phyloP scores from a whole-genome alignment of 176 grass and related monocot genomes.

The Tuctoria greenei region DNA sequence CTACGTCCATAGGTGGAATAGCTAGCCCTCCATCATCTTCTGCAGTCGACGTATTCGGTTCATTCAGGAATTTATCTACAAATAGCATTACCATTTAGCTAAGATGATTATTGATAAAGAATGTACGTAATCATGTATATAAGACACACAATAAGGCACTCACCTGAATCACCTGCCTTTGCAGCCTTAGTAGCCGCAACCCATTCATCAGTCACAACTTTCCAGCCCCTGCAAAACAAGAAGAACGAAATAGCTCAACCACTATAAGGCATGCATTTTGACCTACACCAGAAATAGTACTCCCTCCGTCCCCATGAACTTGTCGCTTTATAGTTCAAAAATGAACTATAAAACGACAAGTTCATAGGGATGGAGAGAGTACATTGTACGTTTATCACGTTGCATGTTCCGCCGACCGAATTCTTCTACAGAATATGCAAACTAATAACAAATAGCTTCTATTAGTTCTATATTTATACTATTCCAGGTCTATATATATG shows the following conservation, averaged over 20 bases:
- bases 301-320: no score
- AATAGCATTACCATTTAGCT: neutral
- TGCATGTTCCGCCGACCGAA: no score
- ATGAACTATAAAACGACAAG: no score
- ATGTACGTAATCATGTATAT: neutral
- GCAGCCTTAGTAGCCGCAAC: slow-evolving; percentile 21
- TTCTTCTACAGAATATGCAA: neutral
- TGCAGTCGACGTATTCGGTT: neutral
- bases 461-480: neutral
- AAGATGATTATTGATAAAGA: neutral
- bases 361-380: no score
- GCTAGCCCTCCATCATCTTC: slow-evolving; percentile 52
- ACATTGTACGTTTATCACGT: neutral
- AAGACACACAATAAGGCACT: neutral
- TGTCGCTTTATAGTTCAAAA: no score
- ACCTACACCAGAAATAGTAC: neutral
- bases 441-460: neutral
- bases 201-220: slow-evolving; percentile 51
- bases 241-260: neutral
- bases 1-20: slow-evolving; percentile 58
- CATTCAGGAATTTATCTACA: slow-evolving; percentile 8
- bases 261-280: neutral
- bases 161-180: slow-evolving; percentile 6
- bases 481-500: neutral
- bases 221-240: slow-evolving; percentile 52